Base-by-base conservation (phyloP, 257 asterid species). In the Pogostemon cablin region DNA sequence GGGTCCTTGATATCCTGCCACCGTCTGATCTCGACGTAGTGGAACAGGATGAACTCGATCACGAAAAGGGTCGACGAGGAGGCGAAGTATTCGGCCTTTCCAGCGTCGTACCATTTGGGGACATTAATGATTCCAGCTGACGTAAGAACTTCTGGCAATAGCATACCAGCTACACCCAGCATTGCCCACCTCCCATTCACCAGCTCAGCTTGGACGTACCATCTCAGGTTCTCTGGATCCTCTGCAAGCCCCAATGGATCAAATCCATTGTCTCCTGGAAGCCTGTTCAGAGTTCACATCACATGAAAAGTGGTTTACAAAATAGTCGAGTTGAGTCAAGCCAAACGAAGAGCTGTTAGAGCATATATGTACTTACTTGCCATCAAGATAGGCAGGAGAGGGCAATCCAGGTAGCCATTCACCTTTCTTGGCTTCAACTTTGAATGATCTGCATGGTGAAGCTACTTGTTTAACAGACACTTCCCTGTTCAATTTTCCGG, bases 1-100 rank as follows among this genome's bases (percentile, higher is more conserved):
- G 98, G 96, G 80, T 87, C 87, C 89, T 93, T 93, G 74, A 93
- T 93, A 81, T 93, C 98, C 71, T 93, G 98, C 98, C 96, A 93
- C 79, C 98, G 82, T 67, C 98, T 73, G 87, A 93, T 90, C 90
- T 93, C 98, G 0, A 88, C 95, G 75, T 90, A 93, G 85, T 93
- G 98, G 82, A 93, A 93, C 72, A 93, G 77, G 63, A 93, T 93
- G 92, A 90, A 93, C 87, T 93, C 97, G 73, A 93, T 87, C 53
- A 93, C 98, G 43, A 93, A 81, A 5, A 93, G 84, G 43, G 97
- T 93, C 3, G 96, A 87, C 0, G 97, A 93, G 0, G 96, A 88
- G 5, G 98, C 96, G 42, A 93, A 86, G 85, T 93, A 93, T 54
- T 88, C 91, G 0, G 77, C 57, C 40, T 90, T 93, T 8, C 98